Conservation (phyloP, 805 yeast species). For the Yamadazyma laniorum region DNA sequence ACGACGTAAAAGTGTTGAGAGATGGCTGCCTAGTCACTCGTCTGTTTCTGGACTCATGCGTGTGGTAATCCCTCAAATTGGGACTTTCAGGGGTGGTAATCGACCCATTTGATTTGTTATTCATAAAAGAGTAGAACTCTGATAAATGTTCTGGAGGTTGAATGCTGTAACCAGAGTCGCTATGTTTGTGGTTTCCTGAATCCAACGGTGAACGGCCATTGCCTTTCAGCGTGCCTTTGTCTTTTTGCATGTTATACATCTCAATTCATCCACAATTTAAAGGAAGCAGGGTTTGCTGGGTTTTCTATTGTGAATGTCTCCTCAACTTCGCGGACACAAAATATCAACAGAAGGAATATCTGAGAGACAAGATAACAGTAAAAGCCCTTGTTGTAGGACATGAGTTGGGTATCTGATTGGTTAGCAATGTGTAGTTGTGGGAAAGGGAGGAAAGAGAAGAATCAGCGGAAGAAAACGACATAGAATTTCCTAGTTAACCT, state of each 20-base stretch:
- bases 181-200: not conserved
- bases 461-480: no score
- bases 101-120: conserved; percentile 19
- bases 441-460: no score
- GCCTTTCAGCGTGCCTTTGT: not conserved
- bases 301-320: no score
- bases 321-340: no score
- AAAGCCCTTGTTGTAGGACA: no score
- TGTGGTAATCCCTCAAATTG: conserved; percentile 10
- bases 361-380: no score
- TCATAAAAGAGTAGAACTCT: conserved; percentile 56
- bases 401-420: no score
- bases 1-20: conserved; percentile 43
- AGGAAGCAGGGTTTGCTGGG: no score
- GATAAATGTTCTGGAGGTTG: conserved; percentile 54
- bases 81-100: conserved; percentile 14
- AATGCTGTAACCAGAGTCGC: not conserved
- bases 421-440: no score
- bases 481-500: no score
- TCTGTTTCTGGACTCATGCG: conserved; percentile 3
- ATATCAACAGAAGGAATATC: no score
- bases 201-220: not conserved
- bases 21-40: conserved; percentile 27
- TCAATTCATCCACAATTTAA: no score
- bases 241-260: not conserved